These are phyloP conservation scores for Populus tomentosa DNA, from an alignment of 441 rosid species.

Conservation along the genomic window DNA sequence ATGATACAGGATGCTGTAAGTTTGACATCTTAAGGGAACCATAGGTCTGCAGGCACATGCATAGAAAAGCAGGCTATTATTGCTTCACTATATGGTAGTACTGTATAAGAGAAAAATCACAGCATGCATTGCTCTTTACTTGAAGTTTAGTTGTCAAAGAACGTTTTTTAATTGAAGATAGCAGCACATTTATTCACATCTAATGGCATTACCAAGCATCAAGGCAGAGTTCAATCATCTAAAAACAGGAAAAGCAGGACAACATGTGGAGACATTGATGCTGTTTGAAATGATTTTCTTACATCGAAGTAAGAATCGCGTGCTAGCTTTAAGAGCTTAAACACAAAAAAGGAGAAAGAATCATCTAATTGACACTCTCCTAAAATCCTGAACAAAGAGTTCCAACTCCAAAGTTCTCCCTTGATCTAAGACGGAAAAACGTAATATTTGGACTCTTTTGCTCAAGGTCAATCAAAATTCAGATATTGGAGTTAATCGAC, in stretches of 20 bases:
- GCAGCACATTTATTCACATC: not conserved
- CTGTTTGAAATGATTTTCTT: not conserved
- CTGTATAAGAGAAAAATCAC: not conserved
- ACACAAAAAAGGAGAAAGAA: not conserved
- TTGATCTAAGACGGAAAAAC: not conserved
- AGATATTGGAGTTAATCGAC: not conserved
- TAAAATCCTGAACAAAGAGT: not conserved
- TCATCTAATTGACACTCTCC: not conserved
- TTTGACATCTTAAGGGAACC: not conserved
- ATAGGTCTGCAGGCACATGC: not conserved
- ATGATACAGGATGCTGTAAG: not conserved
- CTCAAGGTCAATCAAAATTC: not conserved
- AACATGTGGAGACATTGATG: not conserved
- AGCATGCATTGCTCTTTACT: not conserved
- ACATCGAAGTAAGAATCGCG: not conserved
- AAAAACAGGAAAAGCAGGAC: not conserved
- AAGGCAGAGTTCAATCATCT: not conserved
- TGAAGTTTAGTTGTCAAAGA: not conserved
- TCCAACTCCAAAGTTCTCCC: not conserved
- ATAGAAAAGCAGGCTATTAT: not conserved
- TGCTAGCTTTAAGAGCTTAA: not conserved
- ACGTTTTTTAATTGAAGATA: not conserved
- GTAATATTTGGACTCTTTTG: not conserved
- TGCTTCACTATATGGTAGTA: not conserved
- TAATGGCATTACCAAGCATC: not conserved